Evolutionary conservation across 257 asterid genomes (phyloP).

Genomic region (Paraleonurus japonicus): DNA sequence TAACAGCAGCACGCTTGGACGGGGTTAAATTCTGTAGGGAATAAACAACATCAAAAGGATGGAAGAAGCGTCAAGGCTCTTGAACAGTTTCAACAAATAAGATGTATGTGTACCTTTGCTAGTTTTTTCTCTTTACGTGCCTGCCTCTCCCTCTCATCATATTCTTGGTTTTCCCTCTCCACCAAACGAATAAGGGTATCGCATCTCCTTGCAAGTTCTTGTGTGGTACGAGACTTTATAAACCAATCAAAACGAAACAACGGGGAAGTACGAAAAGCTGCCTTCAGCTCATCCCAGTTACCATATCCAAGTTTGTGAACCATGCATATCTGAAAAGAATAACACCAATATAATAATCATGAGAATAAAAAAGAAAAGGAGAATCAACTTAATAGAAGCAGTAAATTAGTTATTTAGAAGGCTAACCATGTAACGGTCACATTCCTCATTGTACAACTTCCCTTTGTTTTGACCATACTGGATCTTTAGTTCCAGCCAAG

Average conservation of each 20-base stretch:
- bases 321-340: slow-evolving; percentile 73
- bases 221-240: slow-evolving; percentile 96
- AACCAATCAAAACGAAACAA: slow-evolving; percentile 98
- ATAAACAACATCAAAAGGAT: background rate
- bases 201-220: slow-evolving; percentile 98
- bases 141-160: slow-evolving; percentile 92
- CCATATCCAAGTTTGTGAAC: slow-evolving; percentile 99
- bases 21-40: slow-evolving; percentile 56
- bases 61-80: background rate
- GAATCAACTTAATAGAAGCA: background rate
- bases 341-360: background rate
- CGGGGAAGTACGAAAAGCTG: slow-evolving; percentile 95
- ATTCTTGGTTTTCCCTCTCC: slow-evolving; percentile 95
- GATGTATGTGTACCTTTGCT: slow-evolving; percentile 55
- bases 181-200: slow-evolving; percentile 89
- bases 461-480: slow-evolving; percentile 99
- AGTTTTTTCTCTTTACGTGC: slow-evolving; percentile 97
- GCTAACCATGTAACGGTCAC: slow-evolving; percentile 97
- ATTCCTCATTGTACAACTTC: slow-evolving; percentile 95
- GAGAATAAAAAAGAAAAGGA: background rate
- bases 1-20: slow-evolving; percentile 67
- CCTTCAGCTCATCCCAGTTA: slow-evolving; percentile 97
- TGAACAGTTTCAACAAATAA: background rate
- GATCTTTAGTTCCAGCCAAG: slow-evolving; percentile 94
- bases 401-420: background rate